Percentiles rank a stretch among this genome's conserved stretches.
phyloP scores from a whole-genome alignment of 208 protist genomes.

The Ichthyophonus hoferi region DNA sequence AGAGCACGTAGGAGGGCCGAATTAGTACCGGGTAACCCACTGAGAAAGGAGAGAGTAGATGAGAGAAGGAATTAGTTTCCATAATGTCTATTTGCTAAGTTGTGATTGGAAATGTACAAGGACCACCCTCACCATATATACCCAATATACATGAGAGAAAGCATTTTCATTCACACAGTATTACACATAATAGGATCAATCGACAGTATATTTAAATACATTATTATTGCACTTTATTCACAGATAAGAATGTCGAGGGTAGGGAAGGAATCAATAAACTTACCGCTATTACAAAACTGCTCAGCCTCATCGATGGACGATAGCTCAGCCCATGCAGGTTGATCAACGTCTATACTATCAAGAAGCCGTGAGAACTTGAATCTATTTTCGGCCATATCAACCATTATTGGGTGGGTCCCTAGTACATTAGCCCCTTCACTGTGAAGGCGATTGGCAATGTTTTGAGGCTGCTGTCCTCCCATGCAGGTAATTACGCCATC shows the following conservation, averaged over 20 bases:
- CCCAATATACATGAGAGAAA: too few relatives aligned
- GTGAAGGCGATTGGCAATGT: conserved; percentile 83
- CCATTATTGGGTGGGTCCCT: conserved; percentile 78
- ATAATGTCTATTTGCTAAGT: too few relatives aligned
- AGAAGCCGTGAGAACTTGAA: conserved; percentile 84
- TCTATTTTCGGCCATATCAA: conserved; percentile 87
- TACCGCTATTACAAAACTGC: conserved; percentile 66
- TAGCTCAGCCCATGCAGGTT: conserved; percentile 84
- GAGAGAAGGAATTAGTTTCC: too few relatives aligned
- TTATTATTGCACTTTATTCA: too few relatives aligned
- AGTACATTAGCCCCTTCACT: conserved; percentile 75
- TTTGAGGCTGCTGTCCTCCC: conserved; percentile 85
- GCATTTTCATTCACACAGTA: too few relatives aligned
- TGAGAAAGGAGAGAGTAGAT: conserved; percentile 30
- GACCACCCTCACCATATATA: too few relatives aligned
- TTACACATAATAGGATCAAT: too few relatives aligned
- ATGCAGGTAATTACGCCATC: conserved; percentile 86
- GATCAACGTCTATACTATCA: conserved; percentile 77
- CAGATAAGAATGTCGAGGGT: too few relatives aligned
- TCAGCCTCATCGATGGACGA: conserved; percentile 75
- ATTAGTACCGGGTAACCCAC: conserved; percentile 86
- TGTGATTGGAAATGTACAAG: too few relatives aligned
- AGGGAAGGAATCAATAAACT: background rate
- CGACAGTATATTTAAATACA: too few relatives aligned
- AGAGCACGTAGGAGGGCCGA: conserved; percentile 88